Evolutionary conservation across 192 early-diverging fungal genomes (phyloP).

Genomic region (Entrophospora sp.): DNA sequence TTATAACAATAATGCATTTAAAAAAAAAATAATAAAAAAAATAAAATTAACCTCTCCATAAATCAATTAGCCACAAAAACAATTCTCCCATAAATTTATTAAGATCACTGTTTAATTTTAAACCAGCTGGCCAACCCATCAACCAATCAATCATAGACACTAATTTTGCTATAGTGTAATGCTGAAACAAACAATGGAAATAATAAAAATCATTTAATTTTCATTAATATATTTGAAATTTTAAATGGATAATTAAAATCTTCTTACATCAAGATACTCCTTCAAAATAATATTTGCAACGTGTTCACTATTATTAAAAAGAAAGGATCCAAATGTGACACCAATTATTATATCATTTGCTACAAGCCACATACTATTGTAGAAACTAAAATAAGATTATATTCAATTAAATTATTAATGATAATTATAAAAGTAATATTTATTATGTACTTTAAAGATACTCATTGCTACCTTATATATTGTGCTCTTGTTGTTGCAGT

Average conservation of each 20-base stretch:
- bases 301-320: slow-evolving; percentile 51
- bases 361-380: slow-evolving; percentile 95
- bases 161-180: slow-evolving; percentile 61
- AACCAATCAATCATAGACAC: slow-evolving; percentile 80
- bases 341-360: slow-evolving; percentile 88
- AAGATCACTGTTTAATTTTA: slow-evolving; percentile 92
- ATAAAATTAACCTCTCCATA: slow-evolving; percentile 64
- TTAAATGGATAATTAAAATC: neutral
- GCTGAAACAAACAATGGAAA: slow-evolving; percentile 28
- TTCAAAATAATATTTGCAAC: slow-evolving; percentile 46
- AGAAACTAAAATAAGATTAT: slow-evolving; percentile 53
- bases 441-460: neutral
- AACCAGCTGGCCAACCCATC: slow-evolving; percentile 82
- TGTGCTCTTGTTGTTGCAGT: slow-evolving; percentile 53
- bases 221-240: neutral
- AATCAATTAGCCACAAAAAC: slow-evolving; percentile 76
- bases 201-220: neutral
- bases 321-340: slow-evolving; percentile 59
- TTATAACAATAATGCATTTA: neutral
- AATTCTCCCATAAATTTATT: slow-evolving; percentile 84
- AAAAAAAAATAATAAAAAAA: neutral
- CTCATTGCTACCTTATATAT: slow-evolving; percentile 64
- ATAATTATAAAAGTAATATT: neutral
- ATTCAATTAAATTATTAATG: neutral
- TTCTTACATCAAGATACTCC: slow-evolving; percentile 37